These are phyloP conservation scores for Anthracocystis panici-leucophaei DNA, from an alignment of 1,284 basidiomycete species.

Conservation along the genomic window DNA sequence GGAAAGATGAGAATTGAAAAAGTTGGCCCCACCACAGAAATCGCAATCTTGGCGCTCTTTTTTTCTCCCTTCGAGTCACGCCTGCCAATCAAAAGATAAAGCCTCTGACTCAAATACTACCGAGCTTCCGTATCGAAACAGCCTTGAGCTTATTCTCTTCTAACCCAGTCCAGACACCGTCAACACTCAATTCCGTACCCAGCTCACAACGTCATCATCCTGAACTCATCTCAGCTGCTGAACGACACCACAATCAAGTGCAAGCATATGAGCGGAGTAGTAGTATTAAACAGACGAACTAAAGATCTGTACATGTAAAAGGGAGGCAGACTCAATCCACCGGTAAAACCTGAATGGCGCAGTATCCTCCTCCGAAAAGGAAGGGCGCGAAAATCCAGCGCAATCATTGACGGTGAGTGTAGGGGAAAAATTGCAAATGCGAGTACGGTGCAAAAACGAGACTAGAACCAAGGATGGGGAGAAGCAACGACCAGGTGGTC, in stretches of 20 bases:
- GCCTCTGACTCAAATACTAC: constrained; percentile 3
- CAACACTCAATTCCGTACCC: neutral
- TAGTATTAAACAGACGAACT: constrained; percentile 9
- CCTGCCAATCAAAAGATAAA: constrained; percentile 10
- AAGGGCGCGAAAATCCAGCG: constrained; percentile 9
- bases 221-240: neutral
- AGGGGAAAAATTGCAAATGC: constrained; percentile 31
- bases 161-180: neutral
- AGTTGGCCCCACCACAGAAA: constrained; percentile 11
- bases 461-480: constrained; percentile 31
- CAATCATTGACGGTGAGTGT: constrained; percentile 39
- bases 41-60: constrained; percentile 2
- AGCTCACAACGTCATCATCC: neutral
- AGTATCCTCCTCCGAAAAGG: neutral
- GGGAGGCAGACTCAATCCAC: constrained; percentile 4
- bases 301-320: constrained; percentile 33
- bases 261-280: constrained; percentile 6
- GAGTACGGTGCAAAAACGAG: constrained; percentile 35
- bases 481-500: constrained; percentile 11
- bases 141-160: neutral
- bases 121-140: constrained; percentile 11
- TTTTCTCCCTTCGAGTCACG: constrained; percentile 17
- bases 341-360: constrained; percentile 13
- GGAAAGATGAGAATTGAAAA: neutral
- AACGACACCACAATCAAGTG: neutral